These are phyloP conservation scores for Fraxinus pennsylvanica DNA, from an alignment of 257 asterid species.

Conservation along the genomic window DNA sequence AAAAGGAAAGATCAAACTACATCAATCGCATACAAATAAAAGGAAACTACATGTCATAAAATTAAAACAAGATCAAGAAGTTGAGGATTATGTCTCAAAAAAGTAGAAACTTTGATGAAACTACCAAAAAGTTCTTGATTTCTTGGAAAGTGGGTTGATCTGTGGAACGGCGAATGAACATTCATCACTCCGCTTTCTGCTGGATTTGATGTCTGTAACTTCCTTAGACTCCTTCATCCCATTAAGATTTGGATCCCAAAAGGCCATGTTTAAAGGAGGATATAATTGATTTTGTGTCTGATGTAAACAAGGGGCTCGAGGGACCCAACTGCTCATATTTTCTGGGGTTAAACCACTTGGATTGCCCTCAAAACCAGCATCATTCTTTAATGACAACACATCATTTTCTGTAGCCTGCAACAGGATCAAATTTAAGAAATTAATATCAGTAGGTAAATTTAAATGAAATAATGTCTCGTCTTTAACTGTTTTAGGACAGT, in stretches of 20 bases:
- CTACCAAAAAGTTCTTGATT: conserved; percentile 54
- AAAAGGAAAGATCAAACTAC: too few species aligned
- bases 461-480: too few species aligned
- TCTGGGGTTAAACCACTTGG: conserved; percentile 36
- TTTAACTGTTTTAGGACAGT: too few species aligned
- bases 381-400: conserved; percentile 53
- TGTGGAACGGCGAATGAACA: conserved; percentile 77
- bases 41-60: not conserved
- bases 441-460: not conserved
- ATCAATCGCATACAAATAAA: too few species aligned
- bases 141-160: conserved; percentile 58
- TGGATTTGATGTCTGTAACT: conserved; percentile 28
- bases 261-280: conserved; percentile 31
- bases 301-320: conserved; percentile 41
- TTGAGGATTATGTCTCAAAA: not conserved
- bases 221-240: conserved; percentile 39
- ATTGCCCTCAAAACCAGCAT: conserved; percentile 29
- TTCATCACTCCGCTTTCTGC: conserved; percentile 56
- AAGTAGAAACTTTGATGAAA: not conserved
- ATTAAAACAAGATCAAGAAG: not conserved
- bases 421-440: not conserved
- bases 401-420: conserved; percentile 52
- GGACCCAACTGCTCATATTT: conserved; percentile 64
- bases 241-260: conserved; percentile 46
- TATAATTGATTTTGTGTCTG: conserved; percentile 38